Percentiles rank a stretch among this genome's conserved stretches.
These are phyloP conservation scores for Letharia lupina DNA, from an alignment of 495 filamentous ascomycete genomes.

Conservation along the genomic window DNA sequence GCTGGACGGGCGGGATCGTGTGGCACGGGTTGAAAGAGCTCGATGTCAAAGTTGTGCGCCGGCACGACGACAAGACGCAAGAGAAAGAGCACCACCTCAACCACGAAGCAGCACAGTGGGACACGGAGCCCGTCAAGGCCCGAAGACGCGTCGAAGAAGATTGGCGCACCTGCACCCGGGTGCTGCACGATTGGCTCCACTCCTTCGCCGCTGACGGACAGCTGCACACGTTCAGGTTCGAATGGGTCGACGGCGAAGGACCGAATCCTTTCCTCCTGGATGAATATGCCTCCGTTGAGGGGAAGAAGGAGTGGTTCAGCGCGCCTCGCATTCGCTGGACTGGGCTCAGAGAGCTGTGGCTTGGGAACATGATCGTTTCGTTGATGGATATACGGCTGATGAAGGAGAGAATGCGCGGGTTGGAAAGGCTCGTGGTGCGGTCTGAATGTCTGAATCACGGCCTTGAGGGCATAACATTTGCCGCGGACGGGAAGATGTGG, in stretches of 20 bases:
- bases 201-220: conserved; percentile 5
- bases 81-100: neutral
- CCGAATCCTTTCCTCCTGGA: neutral
- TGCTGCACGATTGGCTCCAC: conserved; percentile 19
- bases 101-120: neutral
- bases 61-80: neutral
- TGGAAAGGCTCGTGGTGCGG: neutral
- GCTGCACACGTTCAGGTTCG: conserved; percentile 10
- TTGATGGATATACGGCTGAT: neutral
- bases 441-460: neutral
- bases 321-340: neutral
- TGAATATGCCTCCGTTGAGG: neutral
- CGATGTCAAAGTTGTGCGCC: conserved; percentile 1
- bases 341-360: neutral
- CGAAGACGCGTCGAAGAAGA: neutral
- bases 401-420: neutral
- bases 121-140: neutral
- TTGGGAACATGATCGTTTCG: neutral
- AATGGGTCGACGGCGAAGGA: conserved; percentile 8
- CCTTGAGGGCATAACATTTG: neutral
- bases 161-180: conserved; percentile 11
- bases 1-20: conserved; percentile 1
- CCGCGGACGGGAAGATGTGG: neutral
- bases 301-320: neutral
- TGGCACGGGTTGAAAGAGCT: conserved; percentile 16